Conservation (phyloP, 2,329 filamentous ascomycete genomes). For the Coniochaeta sp. region DNA sequence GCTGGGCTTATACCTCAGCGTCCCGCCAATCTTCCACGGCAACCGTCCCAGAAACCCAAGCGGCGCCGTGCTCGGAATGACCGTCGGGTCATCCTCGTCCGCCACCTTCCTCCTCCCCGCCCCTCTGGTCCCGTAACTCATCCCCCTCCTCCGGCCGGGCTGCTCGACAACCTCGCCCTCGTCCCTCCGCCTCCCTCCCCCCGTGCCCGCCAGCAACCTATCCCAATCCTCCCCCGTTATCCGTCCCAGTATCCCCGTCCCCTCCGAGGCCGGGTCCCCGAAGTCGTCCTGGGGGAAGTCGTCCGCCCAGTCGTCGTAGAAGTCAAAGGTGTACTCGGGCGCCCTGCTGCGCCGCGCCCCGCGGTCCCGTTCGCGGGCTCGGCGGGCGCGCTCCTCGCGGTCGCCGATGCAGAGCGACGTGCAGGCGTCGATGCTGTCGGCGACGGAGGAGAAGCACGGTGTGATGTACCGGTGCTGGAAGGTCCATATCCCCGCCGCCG, state of each 20-base stretch:
- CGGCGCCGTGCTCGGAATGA: conserved; percentile 82
- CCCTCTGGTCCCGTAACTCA: conserved; percentile 77
- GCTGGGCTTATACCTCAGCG: conserved; percentile 80
- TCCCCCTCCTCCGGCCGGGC: conserved; percentile 66
- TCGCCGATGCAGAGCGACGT: conserved; percentile 63
- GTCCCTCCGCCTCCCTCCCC: conserved; percentile 19
- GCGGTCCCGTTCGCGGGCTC: conserved; percentile 55
- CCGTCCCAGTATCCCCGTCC: conserved; percentile 38
- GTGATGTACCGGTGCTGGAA: conserved; percentile 80
- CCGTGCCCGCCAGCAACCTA: conserved; percentile 59
- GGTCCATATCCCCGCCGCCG: conserved; percentile 84
- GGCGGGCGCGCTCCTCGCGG: conserved; percentile 65
- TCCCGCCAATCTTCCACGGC: conserved; percentile 78
- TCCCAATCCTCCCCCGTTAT: conserved; percentile 66
- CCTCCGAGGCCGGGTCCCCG: conserved; percentile 34
- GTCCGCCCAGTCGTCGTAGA: conserved; percentile 94
- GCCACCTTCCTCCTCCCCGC: conserved; percentile 33
- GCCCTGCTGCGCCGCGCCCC: conserved; percentile 44
- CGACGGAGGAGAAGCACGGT: conserved; percentile 67
- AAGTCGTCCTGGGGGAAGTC: conserved; percentile 21
- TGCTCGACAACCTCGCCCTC: conserved; percentile 44
- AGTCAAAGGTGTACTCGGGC: conserved; percentile 79
- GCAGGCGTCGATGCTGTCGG: conserved; percentile 62
- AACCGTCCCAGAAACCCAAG: conserved; percentile 78
- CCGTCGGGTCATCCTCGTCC: conserved; percentile 64